A percentile compares a stretch with the other conserved stretches of the same genome.
phyloP scores from a whole-genome alignment of 2,329 filamentous ascomycete genomes.

The Alternaria gaisen region DNA sequence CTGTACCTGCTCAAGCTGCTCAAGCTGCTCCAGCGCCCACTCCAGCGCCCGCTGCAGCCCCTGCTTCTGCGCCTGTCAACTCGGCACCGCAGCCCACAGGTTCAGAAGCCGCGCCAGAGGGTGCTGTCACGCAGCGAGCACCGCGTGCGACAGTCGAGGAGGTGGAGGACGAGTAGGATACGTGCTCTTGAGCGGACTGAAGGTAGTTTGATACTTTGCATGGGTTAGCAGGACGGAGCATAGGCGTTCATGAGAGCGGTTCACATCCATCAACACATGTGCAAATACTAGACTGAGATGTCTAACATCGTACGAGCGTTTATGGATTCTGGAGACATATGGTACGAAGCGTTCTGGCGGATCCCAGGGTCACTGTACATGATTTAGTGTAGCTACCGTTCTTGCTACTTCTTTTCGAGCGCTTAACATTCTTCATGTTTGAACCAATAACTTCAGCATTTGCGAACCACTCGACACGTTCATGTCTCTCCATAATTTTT shows the following conservation, averaged over 20 bases:
- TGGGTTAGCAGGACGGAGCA: constrained; percentile 15
- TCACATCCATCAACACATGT: neutral
- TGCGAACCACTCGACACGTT: neutral
- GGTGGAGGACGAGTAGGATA: constrained; percentile 43
- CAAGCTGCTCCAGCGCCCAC: neutral
- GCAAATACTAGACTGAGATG: neutral
- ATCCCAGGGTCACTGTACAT: neutral
- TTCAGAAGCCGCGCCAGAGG: constrained; percentile 30
- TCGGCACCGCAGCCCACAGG: constrained; percentile 43
- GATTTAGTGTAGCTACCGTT: neutral
- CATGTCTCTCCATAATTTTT: neutral
- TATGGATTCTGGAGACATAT: neutral
- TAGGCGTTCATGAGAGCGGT: constrained; percentile 6
- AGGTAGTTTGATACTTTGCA: constrained; percentile 11
- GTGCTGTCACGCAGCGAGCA: constrained; percentile 39
- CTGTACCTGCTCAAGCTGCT: constrained; percentile 32
- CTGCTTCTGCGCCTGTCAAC: constrained; percentile 27
- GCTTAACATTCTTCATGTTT: neutral
- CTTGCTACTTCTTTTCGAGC: neutral
- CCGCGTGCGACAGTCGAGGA: constrained; percentile 50
- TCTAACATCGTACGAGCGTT: neutral
- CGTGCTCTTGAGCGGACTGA: neutral
- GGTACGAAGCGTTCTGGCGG: neutral
- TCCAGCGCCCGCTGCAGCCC: constrained; percentile 8
- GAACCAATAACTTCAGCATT: neutral